Percentiles rank a stretch among this genome's conserved stretches.
phyloP scores from a whole-genome alignment of 2,329 filamentous ascomycete species.

The Lecanicillium sp. region DNA sequence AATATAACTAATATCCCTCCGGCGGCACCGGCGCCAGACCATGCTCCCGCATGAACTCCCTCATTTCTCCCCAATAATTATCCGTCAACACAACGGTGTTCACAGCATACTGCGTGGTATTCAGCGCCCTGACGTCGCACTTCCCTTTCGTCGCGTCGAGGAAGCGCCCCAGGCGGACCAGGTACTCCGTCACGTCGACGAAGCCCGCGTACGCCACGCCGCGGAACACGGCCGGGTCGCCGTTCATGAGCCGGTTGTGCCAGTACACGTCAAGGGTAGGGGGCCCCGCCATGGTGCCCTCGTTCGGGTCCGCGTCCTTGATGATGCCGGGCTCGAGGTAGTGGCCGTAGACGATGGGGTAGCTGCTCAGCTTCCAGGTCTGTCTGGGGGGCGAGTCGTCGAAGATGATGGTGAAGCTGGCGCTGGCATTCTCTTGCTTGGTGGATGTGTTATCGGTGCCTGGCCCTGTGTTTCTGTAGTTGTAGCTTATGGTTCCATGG shows the following conservation, averaged over 20 bases:
- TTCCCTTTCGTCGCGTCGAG: not conserved
- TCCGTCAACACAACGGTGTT: not conserved
- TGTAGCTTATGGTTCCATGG: no score
- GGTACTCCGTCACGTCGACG: not conserved
- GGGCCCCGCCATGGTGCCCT: not conserved
- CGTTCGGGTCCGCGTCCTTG: not conserved
- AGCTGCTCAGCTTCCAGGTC: not conserved
- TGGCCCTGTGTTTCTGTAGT: no score
- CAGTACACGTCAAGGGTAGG: not conserved
- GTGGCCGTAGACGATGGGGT: slow-evolving; percentile 5
- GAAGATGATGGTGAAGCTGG: no score
- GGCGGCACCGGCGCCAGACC: no score
- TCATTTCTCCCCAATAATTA: not conserved
- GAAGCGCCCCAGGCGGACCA: not conserved
- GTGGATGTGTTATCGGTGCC: no score
- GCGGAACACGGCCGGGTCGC: not conserved
- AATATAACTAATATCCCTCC: no score
- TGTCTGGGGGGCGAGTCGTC: not conserved
- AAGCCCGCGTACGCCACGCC: not conserved
- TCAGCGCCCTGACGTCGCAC: not conserved
- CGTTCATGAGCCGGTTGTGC: not conserved
- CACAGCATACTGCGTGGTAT: not conserved
- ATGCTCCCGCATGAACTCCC: not conserved
- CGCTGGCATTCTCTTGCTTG: no score
- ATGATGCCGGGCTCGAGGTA: slow-evolving; percentile 4